Evolutionary conservation across 2,329 filamentous ascomycete species (phyloP).

Genomic region (Aspergillus ruber): DNA sequence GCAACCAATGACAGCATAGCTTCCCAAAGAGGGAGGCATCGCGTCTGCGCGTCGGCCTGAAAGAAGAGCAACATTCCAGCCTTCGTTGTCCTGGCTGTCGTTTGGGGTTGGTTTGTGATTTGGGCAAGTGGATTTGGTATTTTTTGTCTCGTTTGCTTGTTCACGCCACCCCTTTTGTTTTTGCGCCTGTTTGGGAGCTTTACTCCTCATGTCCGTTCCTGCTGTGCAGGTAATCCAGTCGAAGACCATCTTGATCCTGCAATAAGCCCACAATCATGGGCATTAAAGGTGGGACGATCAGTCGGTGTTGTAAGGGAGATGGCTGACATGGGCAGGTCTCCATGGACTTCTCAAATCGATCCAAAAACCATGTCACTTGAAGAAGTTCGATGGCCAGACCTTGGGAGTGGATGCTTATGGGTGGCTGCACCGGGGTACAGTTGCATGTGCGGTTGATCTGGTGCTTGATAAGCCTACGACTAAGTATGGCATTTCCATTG

Average conservation of each 20-base stretch:
- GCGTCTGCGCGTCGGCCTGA: constrained; percentile 28
- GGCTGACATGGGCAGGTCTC: constrained; percentile 54
- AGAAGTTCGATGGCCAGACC: constrained; percentile 79
- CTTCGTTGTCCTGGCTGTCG: constrained; percentile 11
- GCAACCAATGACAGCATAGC: constrained; percentile 13
- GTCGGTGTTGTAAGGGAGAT: not conserved
- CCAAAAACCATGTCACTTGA: constrained; percentile 78
- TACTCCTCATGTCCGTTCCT: constrained; percentile 13
- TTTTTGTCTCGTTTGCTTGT: not conserved
- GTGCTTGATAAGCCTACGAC: constrained; percentile 81
- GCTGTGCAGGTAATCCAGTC: constrained; percentile 20
- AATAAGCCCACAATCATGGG: constrained; percentile 33
- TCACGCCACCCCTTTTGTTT: not conserved
- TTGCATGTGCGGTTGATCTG: constrained; percentile 84
- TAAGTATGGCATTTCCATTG: constrained; percentile 53
- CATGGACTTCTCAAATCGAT: constrained; percentile 93
- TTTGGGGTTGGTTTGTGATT: constrained; percentile 1
- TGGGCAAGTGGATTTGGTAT: not conserved
- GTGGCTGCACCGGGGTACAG: constrained; percentile 91
- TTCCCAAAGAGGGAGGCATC: constrained; percentile 13
- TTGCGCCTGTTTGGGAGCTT: constrained; percentile 2
- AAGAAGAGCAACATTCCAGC: constrained; percentile 27
- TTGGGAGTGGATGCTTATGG: constrained; percentile 96
- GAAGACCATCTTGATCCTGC: constrained; percentile 22
- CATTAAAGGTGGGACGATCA: constrained; percentile 34